Evolutionary conservation across 2,329 filamentous ascomycete genomes (phyloP).

Genomic region (Myrmaecium sp.): DNA sequence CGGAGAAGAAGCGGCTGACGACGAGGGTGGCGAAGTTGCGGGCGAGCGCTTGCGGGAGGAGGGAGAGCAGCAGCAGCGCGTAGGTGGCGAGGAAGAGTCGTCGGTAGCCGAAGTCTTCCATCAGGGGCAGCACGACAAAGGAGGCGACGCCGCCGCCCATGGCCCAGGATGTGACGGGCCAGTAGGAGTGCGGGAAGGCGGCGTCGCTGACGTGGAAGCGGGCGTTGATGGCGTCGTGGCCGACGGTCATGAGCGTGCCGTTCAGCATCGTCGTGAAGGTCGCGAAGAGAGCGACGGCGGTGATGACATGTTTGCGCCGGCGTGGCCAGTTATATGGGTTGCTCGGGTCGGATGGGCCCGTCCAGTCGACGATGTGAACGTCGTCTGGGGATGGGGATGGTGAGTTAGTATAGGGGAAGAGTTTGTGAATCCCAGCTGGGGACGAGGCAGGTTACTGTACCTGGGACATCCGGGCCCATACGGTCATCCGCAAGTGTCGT

Average conservation of each 20-base stretch:
- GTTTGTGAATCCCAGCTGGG: too few relatives aligned
- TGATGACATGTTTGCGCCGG: constrained; percentile 17
- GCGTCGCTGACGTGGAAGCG: constrained; percentile 18
- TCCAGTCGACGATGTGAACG: constrained; percentile 32
- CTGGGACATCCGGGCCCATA: too few relatives aligned
- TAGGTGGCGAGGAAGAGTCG: constrained; percentile 16
- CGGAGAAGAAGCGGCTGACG: constrained; percentile 19
- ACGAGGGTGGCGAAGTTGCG: constrained; percentile 22
- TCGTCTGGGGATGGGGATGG: too few relatives aligned
- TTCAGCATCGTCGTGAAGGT: constrained; percentile 19
- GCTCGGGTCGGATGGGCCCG: constrained; percentile 28
- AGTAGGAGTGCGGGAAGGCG: constrained; percentile 22
- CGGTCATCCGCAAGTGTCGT: too few relatives aligned
- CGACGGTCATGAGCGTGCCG: constrained; percentile 20
- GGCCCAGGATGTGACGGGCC: constrained; percentile 20
- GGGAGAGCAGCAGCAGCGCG: constrained; percentile 17
- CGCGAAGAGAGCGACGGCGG: constrained; percentile 13
- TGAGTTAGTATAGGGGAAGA: too few relatives aligned
- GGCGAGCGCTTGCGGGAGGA: constrained; percentile 22
- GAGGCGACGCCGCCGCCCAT: constrained; percentile 20
- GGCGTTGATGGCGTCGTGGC: constrained; percentile 14
- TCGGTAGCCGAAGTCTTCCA: constrained; percentile 21
- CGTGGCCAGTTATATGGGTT: constrained; percentile 20
- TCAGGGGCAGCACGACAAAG: constrained; percentile 17
- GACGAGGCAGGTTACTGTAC: too few relatives aligned